Conservation (phyloP, 495 filamentous ascomycete genomes). For the Venustampulla echinocandica region DNA sequence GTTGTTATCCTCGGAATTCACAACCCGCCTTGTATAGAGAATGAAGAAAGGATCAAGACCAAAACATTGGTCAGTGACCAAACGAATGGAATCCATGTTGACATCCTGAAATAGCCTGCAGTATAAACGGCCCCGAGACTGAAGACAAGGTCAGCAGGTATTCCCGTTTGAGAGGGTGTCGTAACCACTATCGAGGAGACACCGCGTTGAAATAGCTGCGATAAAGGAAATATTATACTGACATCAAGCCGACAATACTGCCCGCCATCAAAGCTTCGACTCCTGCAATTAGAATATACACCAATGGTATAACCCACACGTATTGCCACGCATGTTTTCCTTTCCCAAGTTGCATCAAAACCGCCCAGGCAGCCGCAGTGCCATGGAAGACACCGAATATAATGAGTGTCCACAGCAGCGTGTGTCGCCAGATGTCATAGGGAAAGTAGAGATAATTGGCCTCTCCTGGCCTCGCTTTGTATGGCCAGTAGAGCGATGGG, state of each 20-base stretch:
- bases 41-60: conserved; percentile 85
- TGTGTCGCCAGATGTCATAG: conserved; percentile 84
- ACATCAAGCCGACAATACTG: conserved; percentile 85
- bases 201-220: too few relatives aligned
- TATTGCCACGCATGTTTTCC: conserved; percentile 55
- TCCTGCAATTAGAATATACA: conserved; percentile 67
- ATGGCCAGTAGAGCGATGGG: conserved; percentile 80
- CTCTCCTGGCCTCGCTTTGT: conserved; percentile 38
- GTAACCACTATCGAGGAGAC: background rate
- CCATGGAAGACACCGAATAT: conserved; percentile 60
- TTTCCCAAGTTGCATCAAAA: conserved; percentile 58
- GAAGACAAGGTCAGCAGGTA: background rate
- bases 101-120: conserved; percentile 85
- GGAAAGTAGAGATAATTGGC: conserved; percentile 68
- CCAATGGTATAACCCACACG: conserved; percentile 65
- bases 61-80: conserved; percentile 90
- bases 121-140: conserved; percentile 85
- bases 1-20: conserved; percentile 37
- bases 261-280: conserved; percentile 80
- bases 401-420: conserved; percentile 79
- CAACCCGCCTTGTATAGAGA: conserved; percentile 89
- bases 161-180: too few relatives aligned
- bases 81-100: conserved; percentile 91
- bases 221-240: conserved; percentile 29
- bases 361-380: conserved; percentile 59